These are phyloP conservation scores for Truncatella angustata DNA, from an alignment of 2,329 filamentous ascomycete genomes.

Conservation along the genomic window DNA sequence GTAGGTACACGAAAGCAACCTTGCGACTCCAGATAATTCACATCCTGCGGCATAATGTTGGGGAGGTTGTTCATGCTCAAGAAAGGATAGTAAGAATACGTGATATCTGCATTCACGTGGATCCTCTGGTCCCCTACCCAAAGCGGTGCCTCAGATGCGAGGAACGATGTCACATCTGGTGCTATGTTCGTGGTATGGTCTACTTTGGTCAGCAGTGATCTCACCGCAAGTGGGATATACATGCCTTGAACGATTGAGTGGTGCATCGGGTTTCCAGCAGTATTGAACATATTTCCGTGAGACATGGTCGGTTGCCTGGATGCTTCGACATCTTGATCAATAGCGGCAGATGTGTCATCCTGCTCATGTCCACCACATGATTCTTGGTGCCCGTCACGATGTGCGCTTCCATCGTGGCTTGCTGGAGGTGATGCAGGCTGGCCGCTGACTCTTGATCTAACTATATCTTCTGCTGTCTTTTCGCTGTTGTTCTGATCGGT, in stretches of 20 bases:
- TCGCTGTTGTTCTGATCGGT: conserved; percentile 22
- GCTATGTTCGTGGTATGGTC: background rate
- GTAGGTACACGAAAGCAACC: conserved; percentile 45
- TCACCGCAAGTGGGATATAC: background rate
- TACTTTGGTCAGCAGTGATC: background rate
- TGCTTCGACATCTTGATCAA: background rate
- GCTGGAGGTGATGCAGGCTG: conserved; percentile 16
- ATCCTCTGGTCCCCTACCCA: conserved; percentile 28
- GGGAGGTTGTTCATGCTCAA: conserved; percentile 36
- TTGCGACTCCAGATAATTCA: conserved; percentile 44
- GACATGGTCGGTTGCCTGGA: background rate
- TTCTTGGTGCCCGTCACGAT: conserved; percentile 12
- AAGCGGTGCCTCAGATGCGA: conserved; percentile 18
- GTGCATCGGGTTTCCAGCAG: background rate
- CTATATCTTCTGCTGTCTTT: conserved; percentile 26
- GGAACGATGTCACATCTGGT: conserved; percentile 19
- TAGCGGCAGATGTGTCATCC: background rate
- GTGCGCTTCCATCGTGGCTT: conserved; percentile 14
- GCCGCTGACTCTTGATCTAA: conserved; percentile 26
- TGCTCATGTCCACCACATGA: background rate
- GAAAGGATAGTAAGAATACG: conserved; percentile 44
- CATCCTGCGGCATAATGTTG: conserved; percentile 42
- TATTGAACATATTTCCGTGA: background rate
- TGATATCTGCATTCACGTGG: conserved; percentile 30
- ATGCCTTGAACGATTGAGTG: background rate